phyloP scores from a whole-genome alignment of 1,139 yeast genomes.

The Scheffersomyces segobiensis region DNA sequence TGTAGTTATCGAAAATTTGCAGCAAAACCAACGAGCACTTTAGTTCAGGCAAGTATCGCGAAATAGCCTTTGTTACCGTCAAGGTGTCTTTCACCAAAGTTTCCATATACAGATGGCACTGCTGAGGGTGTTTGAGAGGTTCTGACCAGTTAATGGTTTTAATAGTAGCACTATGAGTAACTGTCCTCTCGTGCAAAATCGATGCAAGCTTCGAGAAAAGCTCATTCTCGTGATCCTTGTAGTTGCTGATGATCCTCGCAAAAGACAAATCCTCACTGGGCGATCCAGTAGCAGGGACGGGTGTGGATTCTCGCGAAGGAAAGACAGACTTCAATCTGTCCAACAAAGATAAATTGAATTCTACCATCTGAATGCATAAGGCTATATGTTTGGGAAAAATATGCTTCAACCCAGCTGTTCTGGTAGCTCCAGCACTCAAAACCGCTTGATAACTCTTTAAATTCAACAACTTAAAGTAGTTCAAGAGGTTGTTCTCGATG shows the following conservation, averaged over 20 bases:
- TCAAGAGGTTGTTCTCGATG: slow-evolving; percentile 47
- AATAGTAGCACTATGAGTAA: slow-evolving; percentile 48
- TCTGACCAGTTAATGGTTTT: slow-evolving; percentile 52
- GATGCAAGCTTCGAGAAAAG: slow-evolving; percentile 66
- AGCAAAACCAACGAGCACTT: slow-evolving; percentile 53
- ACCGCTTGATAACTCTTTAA: slow-evolving; percentile 62
- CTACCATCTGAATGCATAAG: slow-evolving; percentile 60
- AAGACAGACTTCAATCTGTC: slow-evolving; percentile 18
- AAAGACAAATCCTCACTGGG: slow-evolving; percentile 40
- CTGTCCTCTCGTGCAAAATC: slow-evolving; percentile 68
- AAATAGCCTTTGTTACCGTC: slow-evolving; percentile 61
- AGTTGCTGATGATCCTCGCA: slow-evolving; percentile 29
- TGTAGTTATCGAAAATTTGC: slow-evolving; percentile 62
- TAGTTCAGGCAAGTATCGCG: slow-evolving; percentile 55
- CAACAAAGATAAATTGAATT: slow-evolving; percentile 37
- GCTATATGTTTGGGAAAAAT: slow-evolving; percentile 77
- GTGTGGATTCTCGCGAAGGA: slow-evolving; percentile 8
- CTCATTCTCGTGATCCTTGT: slow-evolving; percentile 64
- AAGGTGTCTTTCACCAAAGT: slow-evolving; percentile 65
- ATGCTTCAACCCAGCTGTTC: slow-evolving; percentile 72
- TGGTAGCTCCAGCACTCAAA: slow-evolving; percentile 75
- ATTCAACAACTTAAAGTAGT: slow-evolving; percentile 54
- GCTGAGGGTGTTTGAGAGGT: slow-evolving; percentile 40
- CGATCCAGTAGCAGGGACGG: neutral
- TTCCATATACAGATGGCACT: slow-evolving; percentile 65